Base-by-base conservation (phyloP, 31 red algal genomes). In the Porphyra umbilicalis region DNA sequence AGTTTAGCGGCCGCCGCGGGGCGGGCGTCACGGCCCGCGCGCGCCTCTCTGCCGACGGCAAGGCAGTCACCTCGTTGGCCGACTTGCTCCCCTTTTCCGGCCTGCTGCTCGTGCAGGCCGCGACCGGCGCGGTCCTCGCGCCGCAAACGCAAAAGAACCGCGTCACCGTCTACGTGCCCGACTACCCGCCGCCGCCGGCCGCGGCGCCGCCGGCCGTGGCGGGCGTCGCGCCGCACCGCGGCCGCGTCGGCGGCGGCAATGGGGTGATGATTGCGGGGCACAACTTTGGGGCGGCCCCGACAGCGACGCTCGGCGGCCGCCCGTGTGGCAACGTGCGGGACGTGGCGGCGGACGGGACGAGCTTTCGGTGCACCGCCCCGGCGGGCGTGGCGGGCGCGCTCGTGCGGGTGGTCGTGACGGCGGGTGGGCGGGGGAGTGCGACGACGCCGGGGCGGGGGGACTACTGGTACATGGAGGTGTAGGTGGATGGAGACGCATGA, bases 121-220 rank as follows among this genome's bases (percentile, higher is more conserved):
- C 84, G 75, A 82, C 33, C 36, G 92, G 92, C 31, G 87, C 86
- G 20, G 92, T 90, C 13, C 40, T 94, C 57, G 29, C 79, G 6
- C 82, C 92, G 18, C 75, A 82, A 36, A 83, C 74, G 36, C 87
- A 94, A 57, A 86, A 83, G 76, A 82, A 94, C 80, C 92, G 87
- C 34, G 67, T 82, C 33, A 75, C 71, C 33, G 36, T 93, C 74
- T 77, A 44, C 2, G 33, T 31, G 37, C 85, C 90, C 1, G 79
- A 44, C 37, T 84, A 86, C 32, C 84, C 84, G 13, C 42, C 74
- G 39, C 85, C 90, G 14, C 79, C 80, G 4, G n/a, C 36, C 29
- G 29, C 67, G 79, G 38, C 39, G 32, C 77, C 39, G 25, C 83
- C 68, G 34, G 32, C 37, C 29, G 75, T 91, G 40, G 85, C 83